phyloP scores from a whole-genome alignment of 768 basidiomycete genomes.

The Lentinula lateritia region DNA sequence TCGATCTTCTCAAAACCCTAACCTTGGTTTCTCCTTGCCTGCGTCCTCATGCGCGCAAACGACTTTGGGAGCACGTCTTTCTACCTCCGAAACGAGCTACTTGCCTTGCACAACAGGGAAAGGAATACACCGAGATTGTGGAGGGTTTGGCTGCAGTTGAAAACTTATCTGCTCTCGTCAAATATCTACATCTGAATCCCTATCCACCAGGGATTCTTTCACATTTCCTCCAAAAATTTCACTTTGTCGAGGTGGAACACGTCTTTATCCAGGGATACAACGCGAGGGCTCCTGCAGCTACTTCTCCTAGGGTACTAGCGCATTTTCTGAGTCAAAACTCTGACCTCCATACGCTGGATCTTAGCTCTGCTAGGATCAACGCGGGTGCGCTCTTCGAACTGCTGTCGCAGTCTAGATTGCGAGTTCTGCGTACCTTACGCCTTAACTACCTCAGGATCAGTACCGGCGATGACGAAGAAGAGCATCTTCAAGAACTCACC shows the following conservation, averaged over 20 bases:
- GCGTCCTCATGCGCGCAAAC: not conserved
- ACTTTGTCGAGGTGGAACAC: not conserved
- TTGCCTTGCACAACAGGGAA: not conserved
- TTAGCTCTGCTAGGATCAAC: not conserved
- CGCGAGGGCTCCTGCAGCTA: not conserved
- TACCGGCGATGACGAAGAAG: not conserved
- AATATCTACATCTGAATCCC: not conserved
- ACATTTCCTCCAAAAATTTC: not conserved
- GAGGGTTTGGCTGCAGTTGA: not conserved
- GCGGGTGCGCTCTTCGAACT: not conserved
- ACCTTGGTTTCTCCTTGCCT: not conserved
- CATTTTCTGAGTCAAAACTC: not conserved
- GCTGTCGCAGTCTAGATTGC: not conserved
- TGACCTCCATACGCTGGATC: not conserved
- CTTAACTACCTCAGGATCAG: not conserved
- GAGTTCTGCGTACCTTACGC: not conserved
- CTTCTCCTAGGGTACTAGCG: not conserved
- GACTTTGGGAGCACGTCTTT: not conserved
- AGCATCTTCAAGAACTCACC: not conserved
- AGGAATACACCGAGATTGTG: not conserved
- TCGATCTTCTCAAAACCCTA: not conserved
- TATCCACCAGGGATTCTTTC: not conserved
- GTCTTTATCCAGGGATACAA: not conserved
- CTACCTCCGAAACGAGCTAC: not conserved
- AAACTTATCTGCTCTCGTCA: not conserved